Percentiles rank a stretch among this genome's conserved stretches.
phyloP scores from a whole-genome alignment of 495 filamentous ascomycete species.

The Penicillium ucsense region DNA sequence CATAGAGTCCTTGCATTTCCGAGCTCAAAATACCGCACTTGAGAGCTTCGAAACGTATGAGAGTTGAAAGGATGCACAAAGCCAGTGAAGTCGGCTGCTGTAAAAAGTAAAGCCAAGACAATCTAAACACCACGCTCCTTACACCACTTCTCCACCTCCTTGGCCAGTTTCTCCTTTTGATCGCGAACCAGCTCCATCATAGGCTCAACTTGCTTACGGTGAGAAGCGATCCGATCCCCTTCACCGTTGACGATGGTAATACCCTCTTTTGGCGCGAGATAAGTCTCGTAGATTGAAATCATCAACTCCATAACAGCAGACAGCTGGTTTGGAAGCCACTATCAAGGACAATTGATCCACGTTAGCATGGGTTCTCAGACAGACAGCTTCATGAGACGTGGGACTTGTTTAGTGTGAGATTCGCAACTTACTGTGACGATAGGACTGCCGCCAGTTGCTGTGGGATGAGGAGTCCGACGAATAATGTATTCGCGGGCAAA shows the following conservation, averaged over 20 bases:
- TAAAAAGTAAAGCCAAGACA: not conserved
- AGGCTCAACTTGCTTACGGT: constrained; percentile 38
- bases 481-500: constrained; percentile 94
- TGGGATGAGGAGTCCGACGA: constrained; percentile 70
- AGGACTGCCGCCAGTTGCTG: constrained; percentile 82
- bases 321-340: constrained; percentile 83
- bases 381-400: no score
- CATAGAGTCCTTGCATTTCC: no score
- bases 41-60: not conserved
- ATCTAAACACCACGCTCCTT: constrained; percentile 51
- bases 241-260: constrained; percentile 13
- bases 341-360: not conserved
- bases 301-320: constrained; percentile 69
- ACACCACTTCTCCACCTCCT: constrained; percentile 76
- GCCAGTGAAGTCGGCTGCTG: not conserved
- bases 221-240: constrained; percentile 21
- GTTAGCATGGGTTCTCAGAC: constrained; percentile 1
- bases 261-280: constrained; percentile 36
- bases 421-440: constrained; percentile 60
- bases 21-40: no score
- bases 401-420: not conserved
- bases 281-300: constrained; percentile 45
- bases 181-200: constrained; percentile 64
- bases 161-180: constrained; percentile 59
- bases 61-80: not conserved